Evolutionary conservation across 1,284 basidiomycete genomes (phyloP).

Genomic region (Ganoderma lingzhi): DNA sequence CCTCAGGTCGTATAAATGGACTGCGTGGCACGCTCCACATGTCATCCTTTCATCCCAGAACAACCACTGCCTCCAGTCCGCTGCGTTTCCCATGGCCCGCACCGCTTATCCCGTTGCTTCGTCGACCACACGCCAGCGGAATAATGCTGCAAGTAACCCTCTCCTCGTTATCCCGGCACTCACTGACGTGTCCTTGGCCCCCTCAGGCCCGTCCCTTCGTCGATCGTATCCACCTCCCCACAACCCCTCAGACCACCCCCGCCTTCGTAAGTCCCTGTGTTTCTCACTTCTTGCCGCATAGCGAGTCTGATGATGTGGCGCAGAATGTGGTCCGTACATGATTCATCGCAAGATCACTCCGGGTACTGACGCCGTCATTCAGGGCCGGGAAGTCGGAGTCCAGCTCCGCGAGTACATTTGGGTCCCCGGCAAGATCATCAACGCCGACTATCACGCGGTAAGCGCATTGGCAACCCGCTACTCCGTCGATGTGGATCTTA

Average conservation of each 20-base stretch:
- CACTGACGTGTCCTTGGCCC: background rate
- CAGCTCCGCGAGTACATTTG: conserved; percentile 47
- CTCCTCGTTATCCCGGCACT: background rate
- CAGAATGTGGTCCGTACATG: conserved; percentile 10
- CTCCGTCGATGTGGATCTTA: background rate
- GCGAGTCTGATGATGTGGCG: background rate
- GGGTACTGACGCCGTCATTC: background rate
- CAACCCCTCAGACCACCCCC: background rate
- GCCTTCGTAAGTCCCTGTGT: conserved; percentile 5
- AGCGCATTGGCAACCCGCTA: background rate
- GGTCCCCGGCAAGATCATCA: conserved; percentile 40
- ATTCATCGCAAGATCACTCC: background rate
- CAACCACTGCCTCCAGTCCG: background rate
- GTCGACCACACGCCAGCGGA: background rate
- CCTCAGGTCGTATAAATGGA: background rate
- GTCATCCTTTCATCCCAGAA: background rate
- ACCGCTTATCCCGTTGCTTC: background rate
- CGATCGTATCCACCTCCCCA: background rate
- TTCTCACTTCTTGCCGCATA: background rate
- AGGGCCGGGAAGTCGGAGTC: conserved; percentile 53
- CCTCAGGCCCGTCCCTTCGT: background rate
- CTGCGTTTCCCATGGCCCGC: conserved; percentile 13
- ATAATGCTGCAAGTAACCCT: conserved; percentile 8
- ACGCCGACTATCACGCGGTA: conserved; percentile 32
- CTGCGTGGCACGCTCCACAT: background rate